phyloP scores from a whole-genome alignment of 2,329 filamentous ascomycete species.

The Grosmannia serpens region DNA sequence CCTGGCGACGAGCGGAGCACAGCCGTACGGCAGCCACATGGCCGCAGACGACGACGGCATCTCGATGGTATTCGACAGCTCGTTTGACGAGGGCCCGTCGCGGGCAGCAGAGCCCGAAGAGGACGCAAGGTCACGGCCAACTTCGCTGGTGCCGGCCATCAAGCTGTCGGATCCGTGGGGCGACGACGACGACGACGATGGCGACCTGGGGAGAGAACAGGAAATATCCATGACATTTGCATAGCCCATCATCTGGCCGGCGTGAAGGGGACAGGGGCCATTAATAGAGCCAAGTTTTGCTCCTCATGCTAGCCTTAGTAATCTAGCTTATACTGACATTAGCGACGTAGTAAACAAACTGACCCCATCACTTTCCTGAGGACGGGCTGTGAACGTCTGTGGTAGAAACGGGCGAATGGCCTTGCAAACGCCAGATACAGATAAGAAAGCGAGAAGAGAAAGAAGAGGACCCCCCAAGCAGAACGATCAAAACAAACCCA shows the following conservation, averaged over 20 bases:
- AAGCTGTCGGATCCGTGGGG: conserved; percentile 56
- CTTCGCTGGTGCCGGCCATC: conserved; percentile 39
- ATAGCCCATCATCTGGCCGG: conserved; percentile 20
- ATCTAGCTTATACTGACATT: no score
- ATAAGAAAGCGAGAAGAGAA: no score
- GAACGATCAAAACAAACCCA: no score
- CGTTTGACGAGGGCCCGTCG: conserved; percentile 31
- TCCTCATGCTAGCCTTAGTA: no score
- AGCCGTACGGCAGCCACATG: conserved; percentile 6
- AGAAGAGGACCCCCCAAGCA: no score
- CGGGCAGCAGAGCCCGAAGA: conserved; percentile 12
- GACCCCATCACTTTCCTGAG: no score
- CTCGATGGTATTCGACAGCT: conserved; percentile 62
- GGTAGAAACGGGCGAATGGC: no score
- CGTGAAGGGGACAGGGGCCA: background rate
- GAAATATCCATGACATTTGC: conserved; percentile 78
- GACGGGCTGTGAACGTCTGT: no score
- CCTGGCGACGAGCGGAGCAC: background rate
- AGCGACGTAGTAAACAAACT: no score
- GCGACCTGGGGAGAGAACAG: conserved; percentile 57
- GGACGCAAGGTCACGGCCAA: conserved; percentile 11
- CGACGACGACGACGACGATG: conserved; percentile 45
- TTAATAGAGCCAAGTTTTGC: background rate
- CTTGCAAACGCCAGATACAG: no score
- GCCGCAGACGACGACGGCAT: conserved; percentile 36